Base-by-base conservation (phyloP, 176 grass and related monocot genomes). In the Phragmites australis region DNA sequence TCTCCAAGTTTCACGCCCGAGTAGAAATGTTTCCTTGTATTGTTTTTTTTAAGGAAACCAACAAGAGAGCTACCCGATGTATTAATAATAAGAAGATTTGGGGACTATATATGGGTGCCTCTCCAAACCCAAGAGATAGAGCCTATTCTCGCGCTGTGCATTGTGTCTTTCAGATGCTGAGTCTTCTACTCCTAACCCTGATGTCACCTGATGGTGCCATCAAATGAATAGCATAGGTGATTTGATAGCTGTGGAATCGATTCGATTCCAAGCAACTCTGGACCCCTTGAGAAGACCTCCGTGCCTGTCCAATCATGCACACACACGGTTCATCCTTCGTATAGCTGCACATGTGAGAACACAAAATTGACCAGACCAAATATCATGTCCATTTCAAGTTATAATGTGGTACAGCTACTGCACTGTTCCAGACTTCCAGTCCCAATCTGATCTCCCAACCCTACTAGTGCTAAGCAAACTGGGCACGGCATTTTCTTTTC, bases 181-280 rank as follows among this genome's bases (percentile, higher is more conserved):
- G 39, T 56, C 37, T 22, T 30, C 18, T 17, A 10, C 14, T 41
- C 50, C 34, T 39, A 65, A 16, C 43, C 17, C 29, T 29, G 39
- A 12, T 42, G 65, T 3, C 40, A 74, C 60, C 78, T 61, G 13
- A 76, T 30, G 32, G 19, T 6, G 37, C 6, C 42, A 39, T 46
- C 48, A 80, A 42, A 14, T 39, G n/a, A 71, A 47, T 42, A 70
- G 64, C 18, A 42, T 16, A n/a, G 21, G 66, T 45, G 39, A 10
- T 43, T 37, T 61, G 32, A 9, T 21, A 14, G 52, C 45, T 4
- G 49, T 21, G 17, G 32, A n/a, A 40, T 58, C 31, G 49, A 59
- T 79, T 88, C 68, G 18, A 31, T 30, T 59, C 23, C 23, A 83
- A 74, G 23, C 58, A 79, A 59, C 60, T 41, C 47, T 32, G 44